Evolutionary conservation across 2,329 filamentous ascomycete genomes (phyloP).

Genomic region (Beauveria varroae): DNA sequence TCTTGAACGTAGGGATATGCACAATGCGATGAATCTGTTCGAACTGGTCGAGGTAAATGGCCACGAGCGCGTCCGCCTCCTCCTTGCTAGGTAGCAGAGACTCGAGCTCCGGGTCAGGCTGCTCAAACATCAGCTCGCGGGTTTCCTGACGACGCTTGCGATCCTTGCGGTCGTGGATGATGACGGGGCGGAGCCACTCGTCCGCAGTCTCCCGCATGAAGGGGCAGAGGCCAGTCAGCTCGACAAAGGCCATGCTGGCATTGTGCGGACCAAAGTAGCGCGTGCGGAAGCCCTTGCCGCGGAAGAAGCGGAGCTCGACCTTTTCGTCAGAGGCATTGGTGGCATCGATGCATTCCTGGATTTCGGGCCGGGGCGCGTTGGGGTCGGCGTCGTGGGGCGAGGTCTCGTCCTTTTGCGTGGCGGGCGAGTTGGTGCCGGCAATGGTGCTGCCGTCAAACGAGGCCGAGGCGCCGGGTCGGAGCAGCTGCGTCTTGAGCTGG

Average conservation of each 20-base stretch:
- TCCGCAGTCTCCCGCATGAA: conserved; percentile 58
- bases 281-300: conserved; percentile 52
- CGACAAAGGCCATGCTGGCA: conserved; percentile 52
- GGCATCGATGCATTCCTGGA: conserved; percentile 33
- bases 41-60: conserved; percentile 46
- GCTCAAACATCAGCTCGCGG: conserved; percentile 40
- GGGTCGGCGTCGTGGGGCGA: conserved; percentile 22
- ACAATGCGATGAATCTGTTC: conserved; percentile 50
- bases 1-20: conserved; percentile 51
- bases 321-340: conserved; percentile 35
- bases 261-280: conserved; percentile 55
- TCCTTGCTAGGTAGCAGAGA: conserved; percentile 39
- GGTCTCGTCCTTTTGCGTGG: conserved; percentile 36
- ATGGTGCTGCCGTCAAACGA: conserved; percentile 46
- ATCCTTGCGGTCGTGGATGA: conserved; percentile 48
- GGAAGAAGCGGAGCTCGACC: conserved; percentile 49
- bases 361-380: conserved; percentile 26
- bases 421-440: conserved; percentile 36
- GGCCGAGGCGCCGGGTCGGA: conserved; percentile 31
- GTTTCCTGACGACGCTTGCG: conserved; percentile 45
- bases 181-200: conserved; percentile 52
- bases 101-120: conserved; percentile 43
- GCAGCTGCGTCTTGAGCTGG: conserved; percentile 46
- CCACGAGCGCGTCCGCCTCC: conserved; percentile 41
- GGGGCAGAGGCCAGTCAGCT: conserved; percentile 48